Percentiles rank a stretch among this genome's conserved stretches.
phyloP scores from a whole-genome alignment of 1,284 basidiomycete genomes.

The Mycocalia duriaeana region DNA sequence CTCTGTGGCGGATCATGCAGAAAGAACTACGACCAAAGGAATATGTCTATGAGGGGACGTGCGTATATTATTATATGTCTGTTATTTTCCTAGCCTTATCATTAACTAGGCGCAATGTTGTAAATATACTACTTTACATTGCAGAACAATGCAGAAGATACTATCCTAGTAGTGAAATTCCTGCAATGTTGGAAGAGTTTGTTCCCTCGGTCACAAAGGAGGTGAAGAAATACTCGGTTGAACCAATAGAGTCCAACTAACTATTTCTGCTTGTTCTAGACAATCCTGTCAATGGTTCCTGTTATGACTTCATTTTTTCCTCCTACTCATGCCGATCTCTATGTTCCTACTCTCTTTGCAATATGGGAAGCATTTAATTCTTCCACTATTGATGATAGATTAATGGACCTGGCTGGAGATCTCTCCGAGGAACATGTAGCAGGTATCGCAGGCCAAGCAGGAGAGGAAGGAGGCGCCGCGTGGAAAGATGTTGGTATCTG shows the following conservation, averaged over 20 bases:
- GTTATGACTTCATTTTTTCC: slow-evolving; percentile 78
- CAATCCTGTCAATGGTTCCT: slow-evolving; percentile 61
- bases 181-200: slow-evolving; percentile 69
- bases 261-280: slow-evolving; percentile 38
- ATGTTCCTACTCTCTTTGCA: slow-evolving; percentile 71
- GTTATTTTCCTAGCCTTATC: slow-evolving; percentile 9
- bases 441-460: slow-evolving; percentile 48
- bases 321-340: slow-evolving; percentile 59
- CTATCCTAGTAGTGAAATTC: slow-evolving; percentile 63
- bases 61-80: slow-evolving; percentile 17
- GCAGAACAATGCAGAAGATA: slow-evolving; percentile 70
- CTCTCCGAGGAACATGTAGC: slow-evolving; percentile 76
- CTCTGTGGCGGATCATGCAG: slow-evolving; percentile 67
- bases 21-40: slow-evolving; percentile 74
- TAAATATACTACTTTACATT: slow-evolving; percentile 67
- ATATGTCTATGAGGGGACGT: slow-evolving; percentile 50
- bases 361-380: slow-evolving; percentile 88
- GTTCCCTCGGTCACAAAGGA: slow-evolving; percentile 63
- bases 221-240: too few species aligned
- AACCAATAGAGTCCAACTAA: too few species aligned
- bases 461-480: slow-evolving; percentile 46
- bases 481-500: slow-evolving; percentile 88
- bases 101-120: slow-evolving; percentile 50
- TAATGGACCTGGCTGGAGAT: slow-evolving; percentile 78
- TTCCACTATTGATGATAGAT: slow-evolving; percentile 74